phyloP scores from a whole-genome alignment of 2,329 filamentous ascomycete species.

The Seiridium cupressi region DNA sequence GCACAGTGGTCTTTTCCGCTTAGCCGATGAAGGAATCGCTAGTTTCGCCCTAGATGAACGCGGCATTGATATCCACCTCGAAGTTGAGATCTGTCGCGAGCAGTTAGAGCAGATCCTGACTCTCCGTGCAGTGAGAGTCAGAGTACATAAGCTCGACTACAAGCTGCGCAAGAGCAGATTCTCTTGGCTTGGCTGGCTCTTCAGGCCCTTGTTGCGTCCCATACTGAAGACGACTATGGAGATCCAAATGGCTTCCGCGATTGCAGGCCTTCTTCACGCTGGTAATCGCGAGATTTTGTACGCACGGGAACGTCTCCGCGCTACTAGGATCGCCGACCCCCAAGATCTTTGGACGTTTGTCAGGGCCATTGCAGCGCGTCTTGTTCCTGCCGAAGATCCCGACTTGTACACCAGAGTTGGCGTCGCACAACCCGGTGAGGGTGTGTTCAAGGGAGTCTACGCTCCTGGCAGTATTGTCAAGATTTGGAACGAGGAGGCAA shows the following conservation, averaged over 20 bases:
- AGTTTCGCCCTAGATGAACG: conserved; percentile 83
- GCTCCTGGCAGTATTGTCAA: conserved; percentile 86
- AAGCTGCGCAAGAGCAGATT: conserved; percentile 72
- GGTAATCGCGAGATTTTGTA: conserved; percentile 85
- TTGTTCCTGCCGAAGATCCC: conserved; percentile 70
- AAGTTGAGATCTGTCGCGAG: conserved; percentile 79
- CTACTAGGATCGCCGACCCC: conserved; percentile 79
- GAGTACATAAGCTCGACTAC: conserved; percentile 86
- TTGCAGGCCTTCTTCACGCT: conserved; percentile 67
- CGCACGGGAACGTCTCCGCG: conserved; percentile 81
- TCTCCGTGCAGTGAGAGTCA: conserved; percentile 72
- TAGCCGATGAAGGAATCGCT: conserved; percentile 81
- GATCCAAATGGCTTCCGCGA: conserved; percentile 69
- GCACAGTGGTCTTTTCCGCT: conserved; percentile 70
- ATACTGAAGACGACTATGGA: conserved; percentile 74
- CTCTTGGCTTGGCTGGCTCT: conserved; percentile 73
- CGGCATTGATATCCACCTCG: conserved; percentile 82
- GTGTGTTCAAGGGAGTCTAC: conserved; percentile 79
- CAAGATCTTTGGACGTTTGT: conserved; percentile 79
- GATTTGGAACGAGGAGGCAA: conserved; percentile 82
- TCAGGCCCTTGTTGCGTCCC: conserved; percentile 81
- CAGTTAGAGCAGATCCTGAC: conserved; percentile 78
- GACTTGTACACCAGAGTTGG: conserved; percentile 75
- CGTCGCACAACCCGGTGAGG: conserved; percentile 51
- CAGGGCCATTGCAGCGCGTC: conserved; percentile 74